Base-by-base conservation (phyloP, 2,329 filamentous ascomycete genomes). In the Sporothrix protearum region DNA sequence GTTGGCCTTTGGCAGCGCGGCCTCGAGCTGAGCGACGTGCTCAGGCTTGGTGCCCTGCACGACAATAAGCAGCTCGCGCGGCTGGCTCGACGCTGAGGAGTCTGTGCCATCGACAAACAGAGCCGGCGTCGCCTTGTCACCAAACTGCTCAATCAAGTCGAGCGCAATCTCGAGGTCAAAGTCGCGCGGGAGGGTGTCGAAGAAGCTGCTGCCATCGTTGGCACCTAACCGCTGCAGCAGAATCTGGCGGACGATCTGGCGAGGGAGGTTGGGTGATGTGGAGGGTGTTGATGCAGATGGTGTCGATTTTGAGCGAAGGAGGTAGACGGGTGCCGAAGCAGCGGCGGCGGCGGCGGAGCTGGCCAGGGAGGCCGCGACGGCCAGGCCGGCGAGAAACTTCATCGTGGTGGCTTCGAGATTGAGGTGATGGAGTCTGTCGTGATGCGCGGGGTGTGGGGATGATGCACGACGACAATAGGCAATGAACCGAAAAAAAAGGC, bases 121-220 rank as follows among this genome's bases (percentile, higher is more conserved):
- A 25, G 83, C 78, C 70, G 80, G 75, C 7, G 85, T 79, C 22
- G 51, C 39, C 39, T 81, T 77, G 73, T 85, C 87, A 73, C 88
- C 89, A 78, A 88, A 91, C 67, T 81, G 81, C 76, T 88, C 87
- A 76, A 93, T 82, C 75, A 87, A 81, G 66, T 83, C 81, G 51
- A 92, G 79, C 9, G 86, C 84, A 49, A 80, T 80, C 55, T 87
- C 83, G 71, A 85, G 81, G 61, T 82, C 78, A 72, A 82, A 74
- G 45, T 78, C 79, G 36, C 80, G 78, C 49, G 81, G 83, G 68
- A 84, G 81, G 76, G 83, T 85, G 77, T 80, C 83, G 76, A 82
- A 81, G 75, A 82, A 83, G 75, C 84, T 83, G 74, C 82, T 85
- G 76, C 83, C 83, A 76, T 82, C 81, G 45, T 81, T 78, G 71